Base-by-base conservation (phyloP, 176 grass and related monocot species). In the Carex parvula region DNA sequence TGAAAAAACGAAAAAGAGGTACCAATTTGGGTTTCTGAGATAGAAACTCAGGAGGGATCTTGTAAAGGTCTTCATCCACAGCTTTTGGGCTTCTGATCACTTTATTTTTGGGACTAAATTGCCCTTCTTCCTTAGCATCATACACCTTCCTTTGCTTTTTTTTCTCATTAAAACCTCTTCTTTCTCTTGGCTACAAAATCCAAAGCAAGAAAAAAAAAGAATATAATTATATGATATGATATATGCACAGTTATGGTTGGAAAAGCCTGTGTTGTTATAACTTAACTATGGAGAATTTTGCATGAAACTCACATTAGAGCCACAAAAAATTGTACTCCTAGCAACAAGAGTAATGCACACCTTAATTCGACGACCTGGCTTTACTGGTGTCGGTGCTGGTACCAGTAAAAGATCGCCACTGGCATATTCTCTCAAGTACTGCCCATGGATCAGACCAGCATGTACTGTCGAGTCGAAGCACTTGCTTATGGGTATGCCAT, bases 1-100 rank as follows among this genome's bases (percentile, higher is more conserved):
- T 44, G 13, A 61, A 81, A 22, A 62, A 81, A 81, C 0, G n/a
- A 20, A 60, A 60, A 39, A 20, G 15, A 59, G 5, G 26, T 63
- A 81, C 79, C 79, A 81, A 41, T 81, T 81, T 81, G 1, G 54
- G 54, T 3, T 81, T 81, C 12, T 81, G 55, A 61, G 61, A 44
- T 8, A 63, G 56, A 29, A 81, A 81, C 22, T 60, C 79, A 63
- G 56, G 56, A 20, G 79, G 79, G 56, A 81, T 63, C n/a, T 81
- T 81, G 79, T 81, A 81, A 24, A 81, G 79, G 29, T 81, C 79
- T 81, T 81, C 79, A 81, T 81, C 79, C 16, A 81, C 79, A 63
- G 79, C 57, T 81, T 81, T 81, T 81, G 79, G 16, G 32, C 54
- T 81, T 41, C 59, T 81, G 15, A 60, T 81, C 33, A 18, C 55